Conservation (phyloP, 306 rosid genomes). For the Cucurbita maxima region DNA sequence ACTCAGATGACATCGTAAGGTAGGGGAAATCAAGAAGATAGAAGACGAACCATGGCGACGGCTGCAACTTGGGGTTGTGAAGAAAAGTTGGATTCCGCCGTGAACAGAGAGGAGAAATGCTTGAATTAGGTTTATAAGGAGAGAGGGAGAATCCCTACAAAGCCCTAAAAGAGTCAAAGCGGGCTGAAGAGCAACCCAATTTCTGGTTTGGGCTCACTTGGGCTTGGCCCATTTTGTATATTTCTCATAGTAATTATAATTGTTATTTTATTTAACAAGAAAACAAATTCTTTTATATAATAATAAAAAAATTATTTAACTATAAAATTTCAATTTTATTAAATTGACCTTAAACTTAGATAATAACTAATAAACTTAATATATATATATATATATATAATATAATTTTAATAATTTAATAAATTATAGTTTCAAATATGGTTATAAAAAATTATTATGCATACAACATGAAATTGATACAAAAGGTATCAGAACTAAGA, state of each 20-base stretch:
- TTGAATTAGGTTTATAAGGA: not conserved
- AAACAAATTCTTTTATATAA: too few species aligned
- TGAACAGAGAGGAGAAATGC: not conserved
- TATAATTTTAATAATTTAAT: too few species aligned
- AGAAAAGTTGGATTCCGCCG: not conserved
- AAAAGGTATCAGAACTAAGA: too few species aligned
- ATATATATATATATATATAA: too few species aligned
- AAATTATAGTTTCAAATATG: too few species aligned
- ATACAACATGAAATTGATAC: too few species aligned
- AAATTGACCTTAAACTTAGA: too few species aligned
- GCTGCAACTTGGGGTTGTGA: not conserved
- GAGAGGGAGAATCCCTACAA: not conserved
- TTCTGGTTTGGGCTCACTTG: not conserved
- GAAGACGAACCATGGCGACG: conserved; percentile 37
- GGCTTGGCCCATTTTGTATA: not conserved
- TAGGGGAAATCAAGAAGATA: not conserved
- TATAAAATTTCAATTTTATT: too few species aligned
- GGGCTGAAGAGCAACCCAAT: not conserved
- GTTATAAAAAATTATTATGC: too few species aligned
- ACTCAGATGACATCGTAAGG: not conserved
- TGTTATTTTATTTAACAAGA: not conserved
- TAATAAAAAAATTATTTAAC: too few species aligned
- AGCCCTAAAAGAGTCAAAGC: not conserved
- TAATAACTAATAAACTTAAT: too few species aligned
- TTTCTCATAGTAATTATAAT: not conserved